These are phyloP conservation scores for Polyrhizophydium stewartii DNA, from an alignment of 371 early-diverging fungal species.

Conservation along the genomic window DNA sequence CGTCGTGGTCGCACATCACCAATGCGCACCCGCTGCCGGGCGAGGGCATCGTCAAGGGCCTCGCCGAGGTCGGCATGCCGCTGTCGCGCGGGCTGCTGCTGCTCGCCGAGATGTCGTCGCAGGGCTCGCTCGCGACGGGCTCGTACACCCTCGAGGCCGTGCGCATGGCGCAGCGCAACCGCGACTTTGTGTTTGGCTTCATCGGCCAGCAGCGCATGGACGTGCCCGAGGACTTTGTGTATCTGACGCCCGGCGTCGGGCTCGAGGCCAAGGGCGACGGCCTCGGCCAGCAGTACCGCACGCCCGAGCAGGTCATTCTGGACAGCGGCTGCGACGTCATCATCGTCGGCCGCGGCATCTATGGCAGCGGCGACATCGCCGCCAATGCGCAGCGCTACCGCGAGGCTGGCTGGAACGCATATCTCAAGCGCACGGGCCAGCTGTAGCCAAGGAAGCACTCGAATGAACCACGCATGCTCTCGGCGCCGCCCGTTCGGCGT, in stretches of 20 bases:
- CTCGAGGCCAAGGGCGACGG: constrained; percentile 80
- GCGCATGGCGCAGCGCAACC: constrained; percentile 77
- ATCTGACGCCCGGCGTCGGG: constrained; percentile 93
- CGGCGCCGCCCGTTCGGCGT: no score
- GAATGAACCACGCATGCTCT: no score
- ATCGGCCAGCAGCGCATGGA: constrained; percentile 68
- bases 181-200: constrained; percentile 92
- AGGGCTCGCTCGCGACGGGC: constrained; percentile 75
- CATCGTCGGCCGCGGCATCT: constrained; percentile 96
- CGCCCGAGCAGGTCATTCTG: constrained; percentile 80
- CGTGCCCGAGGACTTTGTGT: constrained; percentile 63
- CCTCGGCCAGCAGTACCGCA: constrained; percentile 92
- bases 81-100: constrained; percentile 78
- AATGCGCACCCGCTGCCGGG: constrained; percentile 94
- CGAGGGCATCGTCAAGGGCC: constrained; percentile 89
- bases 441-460: no score
- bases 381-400: constrained; percentile 72
- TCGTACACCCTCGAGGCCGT: constrained; percentile 80
- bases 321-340: constrained; percentile 88
- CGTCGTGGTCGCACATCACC: constrained; percentile 92
- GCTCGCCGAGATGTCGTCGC: constrained; percentile 94
- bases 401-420: constrained; percentile 93
- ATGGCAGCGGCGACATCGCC: constrained; percentile 69
- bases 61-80: constrained; percentile 80
- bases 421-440: constrained; percentile 46